Conservation (phyloP, 148 eudicot genomes). For the Drosera capensis region DNA sequence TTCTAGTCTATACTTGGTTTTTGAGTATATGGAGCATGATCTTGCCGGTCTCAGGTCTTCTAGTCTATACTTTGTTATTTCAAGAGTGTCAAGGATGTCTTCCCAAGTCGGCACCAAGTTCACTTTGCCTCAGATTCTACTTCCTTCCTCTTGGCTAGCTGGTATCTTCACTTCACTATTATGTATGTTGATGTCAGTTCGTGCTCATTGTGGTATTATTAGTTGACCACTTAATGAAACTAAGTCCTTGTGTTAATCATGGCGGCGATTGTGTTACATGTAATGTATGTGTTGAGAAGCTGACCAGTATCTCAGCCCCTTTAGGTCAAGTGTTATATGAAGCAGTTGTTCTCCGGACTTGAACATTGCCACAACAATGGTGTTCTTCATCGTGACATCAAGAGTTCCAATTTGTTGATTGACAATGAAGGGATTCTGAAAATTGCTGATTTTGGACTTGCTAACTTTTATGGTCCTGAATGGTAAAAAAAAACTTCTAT, state of each 20-base stretch:
- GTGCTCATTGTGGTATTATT: too few relatives aligned
- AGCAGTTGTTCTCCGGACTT: constrained; percentile 80
- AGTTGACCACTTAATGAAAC: too few relatives aligned
- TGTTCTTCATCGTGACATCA: constrained; percentile 87
- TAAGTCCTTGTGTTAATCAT: neutral
- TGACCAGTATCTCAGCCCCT: constrained; percentile 6
- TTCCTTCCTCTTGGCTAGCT: neutral
- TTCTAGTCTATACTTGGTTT: constrained; percentile 78
- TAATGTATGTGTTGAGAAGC: constrained; percentile 3
- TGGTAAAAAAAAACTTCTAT: too few relatives aligned
- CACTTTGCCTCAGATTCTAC: constrained; percentile 73
- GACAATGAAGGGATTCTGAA: constrained; percentile 71
- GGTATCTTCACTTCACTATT: neutral
- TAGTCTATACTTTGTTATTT: too few relatives aligned
- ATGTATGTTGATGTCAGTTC: neutral
- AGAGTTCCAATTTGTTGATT: constrained; percentile 85
- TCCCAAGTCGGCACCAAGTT: constrained; percentile 45
- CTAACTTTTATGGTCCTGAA: too few relatives aligned
- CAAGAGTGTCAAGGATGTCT: too few relatives aligned
- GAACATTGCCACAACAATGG: constrained; percentile 93
- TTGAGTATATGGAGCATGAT: constrained; percentile 98
- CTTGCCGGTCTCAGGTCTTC: constrained; percentile 92
- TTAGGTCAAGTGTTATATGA: constrained; percentile 83
- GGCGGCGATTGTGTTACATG: neutral
- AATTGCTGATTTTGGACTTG: constrained; percentile 93